phyloP scores from a whole-genome alignment of 1,284 basidiomycete species.

The Sanghuangporus weigelae region DNA sequence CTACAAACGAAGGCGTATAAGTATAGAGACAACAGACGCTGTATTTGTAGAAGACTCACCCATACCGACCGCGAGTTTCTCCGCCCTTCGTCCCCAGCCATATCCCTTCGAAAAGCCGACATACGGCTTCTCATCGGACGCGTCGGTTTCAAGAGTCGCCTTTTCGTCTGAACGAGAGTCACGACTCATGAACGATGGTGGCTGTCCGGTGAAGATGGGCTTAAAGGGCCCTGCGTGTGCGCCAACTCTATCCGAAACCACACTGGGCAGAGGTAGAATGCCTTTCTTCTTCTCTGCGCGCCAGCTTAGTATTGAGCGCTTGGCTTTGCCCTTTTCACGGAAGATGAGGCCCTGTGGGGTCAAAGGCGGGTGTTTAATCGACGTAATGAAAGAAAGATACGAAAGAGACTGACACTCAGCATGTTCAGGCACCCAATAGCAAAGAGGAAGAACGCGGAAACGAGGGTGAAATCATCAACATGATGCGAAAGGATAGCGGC shows the following conservation, averaged over 20 bases:
- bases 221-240: constrained; percentile 23
- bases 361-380: background rate
- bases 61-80: constrained; percentile 34
- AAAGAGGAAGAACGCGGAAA: constrained; percentile 83
- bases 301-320: constrained; percentile 63
- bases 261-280: constrained; percentile 45
- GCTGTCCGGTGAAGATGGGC: constrained; percentile 39
- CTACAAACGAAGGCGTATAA: constrained; percentile 24
- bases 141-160: background rate
- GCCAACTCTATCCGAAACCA: constrained; percentile 28
- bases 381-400: background rate
- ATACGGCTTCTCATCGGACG: background rate
- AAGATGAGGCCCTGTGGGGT: constrained; percentile 49
- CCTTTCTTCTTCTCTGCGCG: constrained; percentile 48
- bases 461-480: constrained; percentile 74
- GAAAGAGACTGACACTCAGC: constrained; percentile 44
- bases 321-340: constrained; percentile 54
- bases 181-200: constrained; percentile 29
- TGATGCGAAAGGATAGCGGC: constrained; percentile 79
- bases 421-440: constrained; percentile 81
- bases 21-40: background rate
- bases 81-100: constrained; percentile 12
- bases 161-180: background rate
- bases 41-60: constrained; percentile 33
- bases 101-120: constrained; percentile 3